These are phyloP conservation scores for Aspergillus funiculosus DNA, from an alignment of 495 filamentous ascomycete genomes.

Conservation along the genomic window DNA sequence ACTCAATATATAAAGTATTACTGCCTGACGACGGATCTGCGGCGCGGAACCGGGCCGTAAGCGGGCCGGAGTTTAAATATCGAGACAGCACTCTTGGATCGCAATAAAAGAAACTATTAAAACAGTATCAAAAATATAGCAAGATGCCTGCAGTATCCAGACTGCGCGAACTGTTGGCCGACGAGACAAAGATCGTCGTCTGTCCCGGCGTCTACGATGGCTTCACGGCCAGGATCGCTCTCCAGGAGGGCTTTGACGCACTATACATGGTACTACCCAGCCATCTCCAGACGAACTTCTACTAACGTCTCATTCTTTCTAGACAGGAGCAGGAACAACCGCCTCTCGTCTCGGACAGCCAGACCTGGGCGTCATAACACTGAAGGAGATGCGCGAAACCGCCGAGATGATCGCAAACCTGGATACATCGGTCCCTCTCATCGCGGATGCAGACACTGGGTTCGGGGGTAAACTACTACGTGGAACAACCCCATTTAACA, in stretches of 20 bases:
- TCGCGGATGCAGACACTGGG: slow-evolving; percentile 67
- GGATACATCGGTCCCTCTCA: slow-evolving; percentile 46
- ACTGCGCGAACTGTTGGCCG: not conserved
- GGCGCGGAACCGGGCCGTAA: too few relatives aligned
- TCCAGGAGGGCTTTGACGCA: slow-evolving; percentile 54
- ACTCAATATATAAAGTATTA: too few relatives aligned
- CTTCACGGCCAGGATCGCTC: slow-evolving; percentile 58
- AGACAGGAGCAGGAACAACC: slow-evolving; percentile 64
- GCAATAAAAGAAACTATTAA: not conserved
- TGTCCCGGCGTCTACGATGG: slow-evolving; percentile 65
- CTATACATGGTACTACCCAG: slow-evolving; percentile 53
- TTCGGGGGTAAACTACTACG: too few relatives aligned
- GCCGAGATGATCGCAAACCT: slow-evolving; percentile 42
- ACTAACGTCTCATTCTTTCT: too few relatives aligned
- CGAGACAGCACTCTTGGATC: too few relatives aligned
- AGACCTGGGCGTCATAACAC: slow-evolving; percentile 56
- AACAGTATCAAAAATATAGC: too few relatives aligned
- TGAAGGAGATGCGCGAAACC: slow-evolving; percentile 43
- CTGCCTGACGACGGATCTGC: too few relatives aligned
- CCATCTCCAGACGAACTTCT: too few relatives aligned
- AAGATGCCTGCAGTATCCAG: too few relatives aligned
- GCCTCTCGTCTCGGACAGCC: slow-evolving; percentile 62
- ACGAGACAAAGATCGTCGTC: not conserved
- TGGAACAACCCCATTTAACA: too few relatives aligned
- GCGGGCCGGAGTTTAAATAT: too few relatives aligned